Base-by-base conservation (phyloP, 2,329 filamentous ascomycete genomes). In the Trichoderma sp. region DNA sequence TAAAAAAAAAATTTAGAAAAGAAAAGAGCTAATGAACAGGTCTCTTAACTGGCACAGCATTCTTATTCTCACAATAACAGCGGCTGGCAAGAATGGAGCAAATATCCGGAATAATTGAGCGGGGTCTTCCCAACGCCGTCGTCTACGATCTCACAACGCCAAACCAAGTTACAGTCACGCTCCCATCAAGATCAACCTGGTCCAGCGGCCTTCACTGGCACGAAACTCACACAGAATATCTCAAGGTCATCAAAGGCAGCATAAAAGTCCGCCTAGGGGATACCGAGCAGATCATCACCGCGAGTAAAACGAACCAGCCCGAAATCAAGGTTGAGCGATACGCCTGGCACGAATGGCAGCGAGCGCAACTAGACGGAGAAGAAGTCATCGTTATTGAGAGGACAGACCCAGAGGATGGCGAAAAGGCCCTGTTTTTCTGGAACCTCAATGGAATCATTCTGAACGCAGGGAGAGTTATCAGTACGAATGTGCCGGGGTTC, bases 141-240 rank as follows among this genome's bases (percentile, higher is more conserved):
- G 74, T 28, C 4, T 78, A 79, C 30, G 72, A 86, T 74, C 81
- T 86, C 24, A 81, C 83, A 1, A 70, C 73, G 5, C 74, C 76
- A 1, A 77, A 77, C 43, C 77, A 81, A 36, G 82, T 84, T 12
- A 83, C 80, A 6, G 84, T 86, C 66, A 82, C 81, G 1, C 79
- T 87, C 0, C 85, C 84, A 0, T 67, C 73, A 0, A 73, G 76
- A 9, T 87, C 85, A 1, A 78, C 77, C 4, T 87, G 86, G 85
- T 82, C 83, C 9, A 85, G 83, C 53, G 84, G 83, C 1, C 78
- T 84, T 11, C 86, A 87, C 75, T 87, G 84, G 82, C 86, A 87
- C 73, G 81, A 82, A 69, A 75, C 74, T 2, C 84, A 86, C 74
- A 82, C 80, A 3, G 85, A 87, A 74, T 84, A 83, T 74, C 78